phyloP scores from a whole-genome alignment of 352 stramenopile species.

The Phytophthora macrochlamydospora region DNA sequence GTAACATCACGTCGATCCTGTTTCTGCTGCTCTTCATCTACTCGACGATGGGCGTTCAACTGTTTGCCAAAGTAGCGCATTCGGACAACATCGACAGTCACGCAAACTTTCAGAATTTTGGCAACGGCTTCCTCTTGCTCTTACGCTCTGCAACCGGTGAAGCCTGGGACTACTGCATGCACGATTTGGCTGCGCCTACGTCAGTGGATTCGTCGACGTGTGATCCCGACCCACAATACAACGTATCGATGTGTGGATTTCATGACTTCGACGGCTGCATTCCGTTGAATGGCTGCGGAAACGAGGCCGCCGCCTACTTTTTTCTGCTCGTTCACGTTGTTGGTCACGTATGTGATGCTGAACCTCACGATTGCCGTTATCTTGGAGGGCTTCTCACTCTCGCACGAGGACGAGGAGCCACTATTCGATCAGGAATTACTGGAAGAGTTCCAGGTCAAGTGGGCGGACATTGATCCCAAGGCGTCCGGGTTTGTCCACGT shows the following conservation, averaged over 20 bases:
- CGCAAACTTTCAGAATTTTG: conserved; percentile 93
- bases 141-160: conserved; percentile 93
- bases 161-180: conserved; percentile 93
- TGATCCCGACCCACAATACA: conserved; percentile 60
- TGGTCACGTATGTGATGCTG: conserved; percentile 93
- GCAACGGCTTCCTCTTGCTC: conserved; percentile 88
- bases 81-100: conserved; percentile 79
- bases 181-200: conserved; percentile 58
- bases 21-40: conserved; percentile 95
- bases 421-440: conserved; percentile 86
- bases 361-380: conserved; percentile 97
- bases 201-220: conserved; percentile 29
- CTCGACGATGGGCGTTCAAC: conserved; percentile 90
- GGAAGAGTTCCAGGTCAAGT: conserved; percentile 87
- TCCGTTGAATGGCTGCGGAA: conserved; percentile 83
- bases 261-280: conserved; percentile 59
- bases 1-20: conserved; percentile 90
- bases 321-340: conserved; percentile 88
- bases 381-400: conserved; percentile 89
- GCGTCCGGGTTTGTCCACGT: conserved; percentile 85
- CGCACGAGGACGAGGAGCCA: conserved; percentile 85
- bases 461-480: conserved; percentile 87
- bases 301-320: conserved; percentile 54
- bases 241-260: conserved; percentile 76
- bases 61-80: conserved; percentile 89